Base-by-base conservation (phyloP, 441 rosid species). In the Bruguiera hainesii region DNA sequence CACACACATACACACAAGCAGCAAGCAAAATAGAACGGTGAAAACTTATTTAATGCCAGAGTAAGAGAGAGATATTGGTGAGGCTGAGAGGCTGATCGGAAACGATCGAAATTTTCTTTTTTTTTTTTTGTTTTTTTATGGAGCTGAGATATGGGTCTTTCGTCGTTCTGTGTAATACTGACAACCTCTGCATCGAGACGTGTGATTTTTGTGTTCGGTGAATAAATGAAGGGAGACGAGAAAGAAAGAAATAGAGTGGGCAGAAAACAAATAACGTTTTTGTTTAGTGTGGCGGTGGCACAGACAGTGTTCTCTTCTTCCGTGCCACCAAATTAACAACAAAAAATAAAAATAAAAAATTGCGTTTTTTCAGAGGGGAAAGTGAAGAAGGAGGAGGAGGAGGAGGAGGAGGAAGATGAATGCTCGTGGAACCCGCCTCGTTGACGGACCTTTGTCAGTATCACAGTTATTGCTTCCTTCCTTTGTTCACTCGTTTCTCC, bases 381-480 rank as follows among this genome's bases (percentile, higher is more conserved):
- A 7, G 11, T 7, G 26, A 20, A 0, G 57, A 9, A 30, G 20
- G 64, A 30, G 26, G 63, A 48, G 58, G 59, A 26, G 48, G 66
- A 58, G 39, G 31, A 26, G 6, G 35, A 52, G n/a, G 23, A 13
- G 50, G 70, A 37, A 65, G 81, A 61, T 25, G 77, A 72, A 78
- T 55, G 72, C 72, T 72, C 78, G 69, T 48, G 79, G 80, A 82
- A 82, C 81, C 87, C 85, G 81, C 82, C 84, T 68, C 8, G 74
- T 70, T 6, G 68, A 73, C 79, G 79, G 79, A 69, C 74, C 49
- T 28, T 10, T 63, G 59, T 60, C 57, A 53, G 15, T 33, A 6
- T 33, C 37, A 33, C 8, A n/a, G 3, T n/a, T 30, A 35, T 20
- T 60, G 6, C 39, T 18, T n/a, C 4, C 3, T 18, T 60, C 42